Conservation (phyloP, 768 basidiomycete genomes). For the Mycena belliarum region DNA sequence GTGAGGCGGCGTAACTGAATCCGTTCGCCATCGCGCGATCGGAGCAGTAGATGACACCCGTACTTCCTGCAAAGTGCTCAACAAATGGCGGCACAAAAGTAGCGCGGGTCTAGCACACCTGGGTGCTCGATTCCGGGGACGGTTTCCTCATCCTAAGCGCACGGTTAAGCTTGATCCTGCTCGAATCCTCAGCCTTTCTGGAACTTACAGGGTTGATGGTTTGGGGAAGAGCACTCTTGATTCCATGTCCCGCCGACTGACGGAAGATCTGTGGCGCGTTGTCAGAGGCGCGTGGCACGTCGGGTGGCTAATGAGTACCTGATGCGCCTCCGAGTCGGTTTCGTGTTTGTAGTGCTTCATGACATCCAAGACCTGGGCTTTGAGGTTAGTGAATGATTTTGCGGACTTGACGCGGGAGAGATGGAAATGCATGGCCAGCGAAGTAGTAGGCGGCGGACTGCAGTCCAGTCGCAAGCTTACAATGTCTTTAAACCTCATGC, state of each 20-base stretch:
- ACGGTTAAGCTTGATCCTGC: slow-evolving; percentile 9
- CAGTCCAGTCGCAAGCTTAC: slow-evolving; percentile 30
- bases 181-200: neutral
- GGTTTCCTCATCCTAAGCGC: slow-evolving; percentile 78
- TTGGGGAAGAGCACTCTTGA: slow-evolving; percentile 65
- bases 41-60: slow-evolving; percentile 80
- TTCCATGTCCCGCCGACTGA: slow-evolving; percentile 66
- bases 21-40: slow-evolving; percentile 96
- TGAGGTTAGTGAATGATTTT: slow-evolving; percentile 44
- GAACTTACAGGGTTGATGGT: slow-evolving; percentile 66
- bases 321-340: slow-evolving; percentile 86
- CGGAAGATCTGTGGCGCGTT: slow-evolving; percentile 64
- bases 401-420: slow-evolving; percentile 36
- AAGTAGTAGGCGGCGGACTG: slow-evolving; percentile 8
- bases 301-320: slow-evolving; percentile 42
- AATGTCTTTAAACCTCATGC: slow-evolving; percentile 40
- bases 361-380: slow-evolving; percentile 67
- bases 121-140: slow-evolving; percentile 87
- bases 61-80: slow-evolving; percentile 37
- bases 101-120: slow-evolving; percentile 39
- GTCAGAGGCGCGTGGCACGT: slow-evolving; percentile 9
- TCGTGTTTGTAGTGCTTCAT: slow-evolving; percentile 73
- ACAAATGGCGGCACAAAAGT: slow-evolving; percentile 29
- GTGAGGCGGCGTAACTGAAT: slow-evolving; percentile 74
- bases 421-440: slow-evolving; percentile 45